Evolutionary conservation across 305 asterid genomes (phyloP), one percentile per base, ranked within the genome.

Genomic region (Coffea humblotiana): DNA sequence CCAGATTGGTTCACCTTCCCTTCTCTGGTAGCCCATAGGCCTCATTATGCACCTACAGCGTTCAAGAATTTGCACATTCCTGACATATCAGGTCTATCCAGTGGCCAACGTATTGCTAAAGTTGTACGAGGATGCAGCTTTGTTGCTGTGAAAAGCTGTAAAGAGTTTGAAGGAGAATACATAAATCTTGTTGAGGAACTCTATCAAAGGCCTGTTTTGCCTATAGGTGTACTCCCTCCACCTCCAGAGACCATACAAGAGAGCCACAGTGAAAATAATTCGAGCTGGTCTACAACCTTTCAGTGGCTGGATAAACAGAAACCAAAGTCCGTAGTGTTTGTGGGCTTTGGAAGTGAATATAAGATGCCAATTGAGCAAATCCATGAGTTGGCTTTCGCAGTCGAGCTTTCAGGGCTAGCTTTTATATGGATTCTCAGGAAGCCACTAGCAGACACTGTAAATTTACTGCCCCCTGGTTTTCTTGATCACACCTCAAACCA

Each of bases 311-410:
- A 84, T 32, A 72, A 51, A 43, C 86, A 84, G 72, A 80, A 76
- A 23, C 80, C 81, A 9, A 83, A 84, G 63, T 83, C 90, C 0
- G 86, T 83, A 37, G 48, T 88, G 29, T 84, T 86, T 76, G 90
- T 86, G 4, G 88, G 89, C 12, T 88, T 88, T 8, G 88, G 91
- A 72, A 88, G 90, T 52, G 91, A 88, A 82, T 86, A 81, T 77
- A 84, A 88, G 74, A 86, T 84, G 91, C 85, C 87, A 3, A 49
- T 77, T 14, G 81, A 79, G 72, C 80, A 88, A 78, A 83, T 84
- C 80, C 87, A 83, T 25, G 91, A 86, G 77, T 43, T 88, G 77
- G 90, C 90, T 25, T 82, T 51, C 72, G 84, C 84, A 3, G 76
- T 84, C 0, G 88, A 86, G 85, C 86, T 83, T 80, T 86, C 87